Conservation (phyloP, 2,329 filamentous ascomycete genomes). For the Raffaelea arxii region DNA sequence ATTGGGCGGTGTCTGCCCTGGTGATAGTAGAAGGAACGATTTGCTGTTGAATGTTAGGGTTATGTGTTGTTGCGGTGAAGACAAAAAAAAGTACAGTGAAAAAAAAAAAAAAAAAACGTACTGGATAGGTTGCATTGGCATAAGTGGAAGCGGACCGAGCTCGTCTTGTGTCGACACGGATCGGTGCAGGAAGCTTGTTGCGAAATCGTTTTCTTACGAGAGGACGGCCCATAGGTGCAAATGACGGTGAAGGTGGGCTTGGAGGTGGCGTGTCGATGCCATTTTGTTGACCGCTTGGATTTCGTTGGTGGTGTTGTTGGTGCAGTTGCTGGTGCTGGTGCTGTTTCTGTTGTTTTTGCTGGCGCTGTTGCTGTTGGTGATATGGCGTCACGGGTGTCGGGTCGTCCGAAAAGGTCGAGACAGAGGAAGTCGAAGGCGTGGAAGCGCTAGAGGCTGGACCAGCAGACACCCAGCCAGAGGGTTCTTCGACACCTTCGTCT, state of each 20-base stretch:
- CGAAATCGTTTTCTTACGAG: conserved; percentile 45
- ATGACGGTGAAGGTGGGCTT: conserved; percentile 34
- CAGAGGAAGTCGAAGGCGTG: conserved; percentile 13
- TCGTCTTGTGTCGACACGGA: conserved; percentile 31
- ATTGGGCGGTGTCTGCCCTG: conserved; percentile 69
- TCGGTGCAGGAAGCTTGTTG: conserved; percentile 31
- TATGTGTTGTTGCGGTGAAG: too few relatives aligned
- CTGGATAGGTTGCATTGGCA: conserved; percentile 40
- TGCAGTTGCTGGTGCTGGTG: conserved; percentile 3
- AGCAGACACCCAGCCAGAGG: conserved; percentile 36
- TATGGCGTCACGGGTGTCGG: conserved; percentile 8
- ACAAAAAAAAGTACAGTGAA: conserved; percentile 3
- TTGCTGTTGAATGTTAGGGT: conserved; percentile 33
- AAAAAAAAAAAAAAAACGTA: conserved; percentile 22
- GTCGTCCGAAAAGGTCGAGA: conserved; percentile 15
- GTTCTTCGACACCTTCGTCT: conserved; percentile 41
- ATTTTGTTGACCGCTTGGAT: conserved; percentile 5
- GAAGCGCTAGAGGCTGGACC: conserved; percentile 10
- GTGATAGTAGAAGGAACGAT: conserved; percentile 65
- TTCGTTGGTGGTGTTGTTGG: conserved; percentile 2
- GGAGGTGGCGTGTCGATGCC: conserved; percentile 34
- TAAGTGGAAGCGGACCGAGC: conserved; percentile 32
- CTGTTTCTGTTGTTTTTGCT: neutral
- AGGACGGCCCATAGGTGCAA: conserved; percentile 48
- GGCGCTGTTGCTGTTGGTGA: conserved; percentile 2